Conservation (phyloP, 345 rosid genomes). For the Psidium friedrichsthalianum region DNA sequence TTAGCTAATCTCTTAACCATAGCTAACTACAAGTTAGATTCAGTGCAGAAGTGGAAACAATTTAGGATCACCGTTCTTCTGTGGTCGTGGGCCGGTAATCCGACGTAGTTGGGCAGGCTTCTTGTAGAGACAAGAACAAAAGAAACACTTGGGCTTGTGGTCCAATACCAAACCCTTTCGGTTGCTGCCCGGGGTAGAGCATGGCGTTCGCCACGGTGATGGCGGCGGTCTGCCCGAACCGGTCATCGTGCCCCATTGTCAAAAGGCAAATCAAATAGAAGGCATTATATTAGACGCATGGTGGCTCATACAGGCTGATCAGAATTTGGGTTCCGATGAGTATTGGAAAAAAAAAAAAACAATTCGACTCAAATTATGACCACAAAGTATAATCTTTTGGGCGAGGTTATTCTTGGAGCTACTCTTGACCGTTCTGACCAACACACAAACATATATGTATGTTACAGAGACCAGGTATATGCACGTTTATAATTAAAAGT, state of each 20-base stretch:
- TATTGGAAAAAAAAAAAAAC: rapidly evolving
- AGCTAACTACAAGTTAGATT: not conserved
- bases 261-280: not conserved
- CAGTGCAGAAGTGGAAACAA: not conserved
- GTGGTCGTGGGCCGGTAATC: not conserved
- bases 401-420: not conserved
- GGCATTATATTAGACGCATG: not conserved
- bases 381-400: not conserved
- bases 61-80: not conserved
- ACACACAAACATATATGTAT: not conserved
- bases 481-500: not conserved
- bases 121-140: not conserved
- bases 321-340: not conserved
- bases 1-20: not conserved
- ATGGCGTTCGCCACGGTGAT: not conserved
- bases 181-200: not conserved
- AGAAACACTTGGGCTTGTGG: not conserved
- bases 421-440: not conserved
- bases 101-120: not conserved
- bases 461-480: not conserved
- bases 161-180: not conserved
- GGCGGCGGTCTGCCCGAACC: not conserved
- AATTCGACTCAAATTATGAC: not conserved
- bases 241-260: too few species aligned
- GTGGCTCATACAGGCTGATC: rapidly evolving